phyloP scores from a whole-genome alignment of 192 early-diverging fungal genomes.

The Lunasporangiospora selenospora region DNA sequence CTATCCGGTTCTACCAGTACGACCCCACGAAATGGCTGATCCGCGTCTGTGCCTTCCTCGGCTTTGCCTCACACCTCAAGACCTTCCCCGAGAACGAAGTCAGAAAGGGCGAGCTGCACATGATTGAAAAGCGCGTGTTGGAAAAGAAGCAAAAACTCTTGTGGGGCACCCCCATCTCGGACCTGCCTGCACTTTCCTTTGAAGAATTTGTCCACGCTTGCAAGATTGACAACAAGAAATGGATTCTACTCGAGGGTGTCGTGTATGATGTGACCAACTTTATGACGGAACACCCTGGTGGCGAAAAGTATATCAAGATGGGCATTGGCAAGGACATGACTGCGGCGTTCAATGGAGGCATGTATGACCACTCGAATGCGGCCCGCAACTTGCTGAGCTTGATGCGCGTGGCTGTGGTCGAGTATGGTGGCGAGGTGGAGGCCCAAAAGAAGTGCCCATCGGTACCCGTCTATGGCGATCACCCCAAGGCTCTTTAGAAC shows the following conservation, averaged over 20 bases:
- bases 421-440: slow-evolving; percentile 59
- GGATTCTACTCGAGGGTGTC: slow-evolving; percentile 84
- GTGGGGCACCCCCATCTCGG: slow-evolving; percentile 76
- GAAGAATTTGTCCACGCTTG: slow-evolving; percentile 63
- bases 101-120: slow-evolving; percentile 77
- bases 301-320: slow-evolving; percentile 74
- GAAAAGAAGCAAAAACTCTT: slow-evolving; percentile 65
- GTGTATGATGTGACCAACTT: slow-evolving; percentile 89
- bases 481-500: neutral
- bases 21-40: slow-evolving; percentile 93
- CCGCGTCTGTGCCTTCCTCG: slow-evolving; percentile 59
- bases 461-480: slow-evolving; percentile 32
- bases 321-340: slow-evolving; percentile 91
- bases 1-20: slow-evolving; percentile 81
- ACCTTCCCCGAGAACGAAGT: slow-evolving; percentile 85
- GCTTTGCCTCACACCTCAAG: slow-evolving; percentile 79
- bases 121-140: slow-evolving; percentile 85
- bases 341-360: slow-evolving; percentile 90
- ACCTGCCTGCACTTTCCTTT: slow-evolving; percentile 74
- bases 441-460: slow-evolving; percentile 50
- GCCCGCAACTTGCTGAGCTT: slow-evolving; percentile 88
- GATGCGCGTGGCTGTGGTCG: slow-evolving; percentile 74
- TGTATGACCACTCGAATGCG: slow-evolving; percentile 94
- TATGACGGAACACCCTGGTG: slow-evolving; percentile 92
- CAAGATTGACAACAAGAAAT: slow-evolving; percentile 70